These are phyloP conservation scores for Smallanthus sonchifolius DNA, from an alignment of 129 eudicot species.

Conservation along the genomic window DNA sequence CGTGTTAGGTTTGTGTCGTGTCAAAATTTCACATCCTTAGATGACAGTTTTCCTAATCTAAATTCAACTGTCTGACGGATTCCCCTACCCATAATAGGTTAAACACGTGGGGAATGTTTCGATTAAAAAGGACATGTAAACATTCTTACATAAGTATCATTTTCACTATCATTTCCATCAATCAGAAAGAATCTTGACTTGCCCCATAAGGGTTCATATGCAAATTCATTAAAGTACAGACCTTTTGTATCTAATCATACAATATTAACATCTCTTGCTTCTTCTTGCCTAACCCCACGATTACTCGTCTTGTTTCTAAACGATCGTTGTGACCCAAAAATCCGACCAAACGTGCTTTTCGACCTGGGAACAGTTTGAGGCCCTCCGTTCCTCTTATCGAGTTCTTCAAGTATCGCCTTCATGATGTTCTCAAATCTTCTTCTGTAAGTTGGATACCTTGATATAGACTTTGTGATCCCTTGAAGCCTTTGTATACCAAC, in stretches of 20 bases:
- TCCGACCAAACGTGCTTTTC: constrained; percentile 45
- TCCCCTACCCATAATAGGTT: too few species aligned
- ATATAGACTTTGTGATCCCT: constrained; percentile 84
- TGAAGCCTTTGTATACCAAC: constrained; percentile 48
- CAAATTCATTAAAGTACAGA: not conserved
- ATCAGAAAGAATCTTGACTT: constrained; percentile 15
- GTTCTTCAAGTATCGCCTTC: constrained; percentile 50
- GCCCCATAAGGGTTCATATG: not conserved
- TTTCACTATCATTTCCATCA: not conserved
- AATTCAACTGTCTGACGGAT: too few species aligned
- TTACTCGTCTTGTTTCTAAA: constrained; percentile 38
- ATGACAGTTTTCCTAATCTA: too few species aligned
- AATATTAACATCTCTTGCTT: constrained; percentile 42
- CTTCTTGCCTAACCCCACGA: constrained; percentile 38
- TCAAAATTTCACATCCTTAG: too few species aligned
- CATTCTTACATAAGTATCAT: not conserved
- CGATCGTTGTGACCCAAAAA: constrained; percentile 55
- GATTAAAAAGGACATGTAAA: not conserved
- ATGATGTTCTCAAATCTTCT: constrained; percentile 62
- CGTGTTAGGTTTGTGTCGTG: too few species aligned
- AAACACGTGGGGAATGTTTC: too few species aligned
- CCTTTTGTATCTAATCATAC: constrained; percentile 23
- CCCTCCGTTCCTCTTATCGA: constrained; percentile 38
- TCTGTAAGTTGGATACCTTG: constrained; percentile 82
- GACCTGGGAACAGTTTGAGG: constrained; percentile 43